phyloP scores from a whole-genome alignment of 495 filamentous ascomycete species.

The Xylaria bambusicola region DNA sequence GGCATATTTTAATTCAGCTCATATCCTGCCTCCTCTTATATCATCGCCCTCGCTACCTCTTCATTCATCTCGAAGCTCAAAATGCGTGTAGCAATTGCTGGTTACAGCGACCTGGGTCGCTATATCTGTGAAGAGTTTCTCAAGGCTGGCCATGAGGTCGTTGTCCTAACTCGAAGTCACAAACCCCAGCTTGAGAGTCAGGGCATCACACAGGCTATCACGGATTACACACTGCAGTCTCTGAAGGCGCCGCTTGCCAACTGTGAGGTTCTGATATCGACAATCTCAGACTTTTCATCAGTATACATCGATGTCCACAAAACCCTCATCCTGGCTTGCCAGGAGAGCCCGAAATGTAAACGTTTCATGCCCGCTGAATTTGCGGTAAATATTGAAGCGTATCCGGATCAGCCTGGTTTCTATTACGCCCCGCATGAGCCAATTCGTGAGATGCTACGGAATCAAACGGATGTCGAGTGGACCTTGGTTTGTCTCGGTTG shows the following conservation, averaged over 20 bases:
- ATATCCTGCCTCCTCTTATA: too few relatives aligned
- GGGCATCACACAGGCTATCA: neutral
- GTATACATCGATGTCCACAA: neutral
- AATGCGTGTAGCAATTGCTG: conserved; percentile 3
- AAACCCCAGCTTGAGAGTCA: neutral
- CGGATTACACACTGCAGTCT: conserved; percentile 1
- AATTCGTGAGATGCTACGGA: neutral
- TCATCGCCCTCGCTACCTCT: neutral
- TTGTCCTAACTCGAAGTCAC: neutral
- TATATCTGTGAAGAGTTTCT: conserved; percentile 6
- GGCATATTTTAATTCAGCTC: too few relatives aligned
- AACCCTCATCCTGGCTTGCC: neutral
- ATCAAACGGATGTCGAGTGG: conserved; percentile 3
- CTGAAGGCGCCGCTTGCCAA: neutral
- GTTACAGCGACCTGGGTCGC: neutral
- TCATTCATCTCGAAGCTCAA: neutral
- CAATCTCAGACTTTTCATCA: neutral
- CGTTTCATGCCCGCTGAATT: conserved; percentile 5
- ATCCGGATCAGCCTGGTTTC: neutral
- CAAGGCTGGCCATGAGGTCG: neutral
- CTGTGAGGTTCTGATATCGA: conserved; percentile 3
- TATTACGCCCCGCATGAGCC: conserved; percentile 2
- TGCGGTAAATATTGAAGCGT: conserved; percentile 3
- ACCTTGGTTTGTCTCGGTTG: conserved; percentile 7
- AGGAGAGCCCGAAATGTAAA: conserved; percentile 3